A percentile compares a stretch with the other conserved stretches of the same genome.
These are phyloP conservation scores for Phytopythium boreale DNA, from an alignment of 352 stramenopile species.

Conservation along the genomic window DNA sequence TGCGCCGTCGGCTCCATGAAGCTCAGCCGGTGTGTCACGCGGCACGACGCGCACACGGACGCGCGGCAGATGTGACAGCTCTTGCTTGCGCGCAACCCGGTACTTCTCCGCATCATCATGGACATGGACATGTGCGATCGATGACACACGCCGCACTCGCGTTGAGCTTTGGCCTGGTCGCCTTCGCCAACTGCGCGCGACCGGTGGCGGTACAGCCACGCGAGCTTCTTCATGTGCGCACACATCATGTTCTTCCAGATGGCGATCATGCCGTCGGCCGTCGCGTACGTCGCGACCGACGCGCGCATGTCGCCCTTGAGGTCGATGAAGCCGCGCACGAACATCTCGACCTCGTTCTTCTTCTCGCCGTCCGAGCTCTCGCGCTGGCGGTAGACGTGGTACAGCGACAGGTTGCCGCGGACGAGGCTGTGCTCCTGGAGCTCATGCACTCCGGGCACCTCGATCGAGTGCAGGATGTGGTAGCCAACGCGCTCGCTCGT, in stretches of 20 bases:
- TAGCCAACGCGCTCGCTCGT: conserved; percentile 32
- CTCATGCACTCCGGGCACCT: conserved; percentile 13
- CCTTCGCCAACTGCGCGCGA: conserved; percentile 13
- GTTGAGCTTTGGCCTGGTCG: conserved; percentile 8
- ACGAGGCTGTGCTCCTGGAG: conserved; percentile 21
- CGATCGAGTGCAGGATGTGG: conserved; percentile 32
- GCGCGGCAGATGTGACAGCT: conserved; percentile 17
- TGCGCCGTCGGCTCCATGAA: conserved; percentile 14
- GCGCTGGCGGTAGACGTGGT: conserved; percentile 29
- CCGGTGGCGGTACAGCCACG: conserved; percentile 23
- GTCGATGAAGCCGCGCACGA: conserved; percentile 10
- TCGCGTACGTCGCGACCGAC: conserved; percentile 13
- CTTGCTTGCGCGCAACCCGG: conserved; percentile 3
- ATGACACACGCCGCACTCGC: conserved; percentile 19
- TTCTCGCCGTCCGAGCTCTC: not conserved
- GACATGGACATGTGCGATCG: conserved; percentile 7
- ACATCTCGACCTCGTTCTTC: conserved; percentile 33
- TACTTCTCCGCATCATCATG: conserved; percentile 4
- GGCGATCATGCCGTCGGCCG: conserved; percentile 4
- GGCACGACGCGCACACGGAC: conserved; percentile 18
- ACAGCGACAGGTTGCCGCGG: conserved; percentile 28
- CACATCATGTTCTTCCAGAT: conserved; percentile 23
- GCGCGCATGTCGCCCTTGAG: conserved; percentile 8
- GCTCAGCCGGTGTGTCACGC: conserved; percentile 17
- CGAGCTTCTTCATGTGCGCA: conserved; percentile 46